Evolutionary conservation across 2,329 filamentous ascomycete genomes (phyloP).

Genomic region (Beauveria caledonica): DNA sequence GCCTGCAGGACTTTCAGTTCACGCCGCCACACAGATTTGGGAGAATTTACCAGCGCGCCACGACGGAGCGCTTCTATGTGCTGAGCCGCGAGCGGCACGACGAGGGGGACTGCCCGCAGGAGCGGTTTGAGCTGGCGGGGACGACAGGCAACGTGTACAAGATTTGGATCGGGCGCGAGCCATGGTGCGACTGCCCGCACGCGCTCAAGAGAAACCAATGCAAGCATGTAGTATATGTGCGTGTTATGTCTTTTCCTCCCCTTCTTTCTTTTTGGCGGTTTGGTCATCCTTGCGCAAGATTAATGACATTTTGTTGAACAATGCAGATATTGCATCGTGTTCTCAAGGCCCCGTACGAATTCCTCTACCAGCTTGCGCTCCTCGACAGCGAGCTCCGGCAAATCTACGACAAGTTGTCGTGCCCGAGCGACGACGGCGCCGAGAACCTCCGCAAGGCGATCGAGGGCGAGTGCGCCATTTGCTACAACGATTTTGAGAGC

Average conservation of each 20-base stretch:
- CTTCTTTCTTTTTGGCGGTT: not conserved
- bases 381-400: constrained; percentile 49
- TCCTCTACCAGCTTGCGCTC: constrained; percentile 56
- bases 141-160: constrained; percentile 59
- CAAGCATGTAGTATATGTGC: constrained; percentile 56
- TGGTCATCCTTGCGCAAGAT: not conserved
- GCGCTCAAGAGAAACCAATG: constrained; percentile 47
- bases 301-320: not conserved
- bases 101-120: constrained; percentile 29
- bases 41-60: constrained; percentile 30
- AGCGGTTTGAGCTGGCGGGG: constrained; percentile 51
- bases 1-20: constrained; percentile 26
- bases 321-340: constrained; percentile 47
- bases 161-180: constrained; percentile 42
- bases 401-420: constrained; percentile 48
- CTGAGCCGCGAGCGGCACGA: constrained; percentile 31
- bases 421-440: constrained; percentile 28
- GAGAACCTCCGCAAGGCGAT: constrained; percentile 40
- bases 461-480: constrained; percentile 51
- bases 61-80: constrained; percentile 38
- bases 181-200: constrained; percentile 50
- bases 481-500: constrained; percentile 38
- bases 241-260: constrained; percentile 13
- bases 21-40: constrained; percentile 27
- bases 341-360: constrained; percentile 45